A percentile compares a stretch with the other conserved stretches of the same genome.
Conservation (phyloP, 306 rosid species). For the Lathyrus oleraceus region DNA sequence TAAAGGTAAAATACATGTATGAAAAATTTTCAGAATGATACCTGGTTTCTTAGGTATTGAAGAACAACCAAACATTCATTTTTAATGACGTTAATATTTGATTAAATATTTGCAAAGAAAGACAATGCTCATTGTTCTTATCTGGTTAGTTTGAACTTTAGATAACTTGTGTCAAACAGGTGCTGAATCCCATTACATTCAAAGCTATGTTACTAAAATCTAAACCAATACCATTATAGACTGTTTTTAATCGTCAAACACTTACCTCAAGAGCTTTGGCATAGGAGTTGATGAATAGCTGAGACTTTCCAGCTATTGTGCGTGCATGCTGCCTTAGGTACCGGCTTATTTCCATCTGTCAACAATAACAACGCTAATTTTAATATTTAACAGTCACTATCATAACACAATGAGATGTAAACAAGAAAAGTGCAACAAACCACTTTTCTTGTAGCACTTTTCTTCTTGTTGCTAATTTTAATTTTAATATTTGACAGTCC, state of each 20-base stretch:
- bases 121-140: background rate
- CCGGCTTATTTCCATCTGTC: constrained; percentile 98
- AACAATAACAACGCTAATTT: constrained; percentile 30
- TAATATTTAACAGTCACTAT: background rate
- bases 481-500: background rate
- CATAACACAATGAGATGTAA: background rate
- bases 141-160: constrained; percentile 1
- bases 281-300: constrained; percentile 88
- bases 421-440: too few species aligned
- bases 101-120: background rate
- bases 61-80: background rate
- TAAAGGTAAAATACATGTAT: background rate
- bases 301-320: constrained; percentile 88
- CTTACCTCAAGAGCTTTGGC: constrained; percentile 97
- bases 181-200: background rate
- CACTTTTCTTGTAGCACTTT: too few species aligned
- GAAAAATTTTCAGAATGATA: background rate
- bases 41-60: background rate
- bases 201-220: constrained; percentile 14
- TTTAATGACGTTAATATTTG: background rate
- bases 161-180: background rate
- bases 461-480: too few species aligned
- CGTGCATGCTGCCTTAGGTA: constrained; percentile 92
- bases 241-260: background rate
- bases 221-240: background rate